These are phyloP conservation scores for Chaetomidium leptoderma DNA, from an alignment of 495 filamentous ascomycete species.

Conservation along the genomic window DNA sequence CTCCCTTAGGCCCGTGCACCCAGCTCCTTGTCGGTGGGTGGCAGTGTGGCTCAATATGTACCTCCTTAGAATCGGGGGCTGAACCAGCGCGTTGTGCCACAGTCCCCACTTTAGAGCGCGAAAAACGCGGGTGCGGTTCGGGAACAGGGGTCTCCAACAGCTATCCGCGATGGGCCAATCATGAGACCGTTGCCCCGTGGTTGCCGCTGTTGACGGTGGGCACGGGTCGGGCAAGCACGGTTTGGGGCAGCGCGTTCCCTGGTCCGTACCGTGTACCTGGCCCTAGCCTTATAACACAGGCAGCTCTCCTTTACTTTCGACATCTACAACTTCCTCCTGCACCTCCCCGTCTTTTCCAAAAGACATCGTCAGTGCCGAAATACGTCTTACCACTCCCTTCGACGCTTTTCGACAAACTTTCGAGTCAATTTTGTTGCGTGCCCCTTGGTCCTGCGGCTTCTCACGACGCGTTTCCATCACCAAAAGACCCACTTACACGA, in stretches of 20 bases:
- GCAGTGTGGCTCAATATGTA: slow-evolving; percentile 7
- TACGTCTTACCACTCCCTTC: no score
- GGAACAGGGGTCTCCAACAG: slow-evolving; percentile 15
- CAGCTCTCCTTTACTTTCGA: not conserved
- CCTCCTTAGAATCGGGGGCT: slow-evolving; percentile 1
- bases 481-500: slow-evolving; percentile 4
- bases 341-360: not conserved
- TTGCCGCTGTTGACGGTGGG: slow-evolving; percentile 46
- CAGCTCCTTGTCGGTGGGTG: no score
- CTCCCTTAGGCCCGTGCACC: slow-evolving; percentile 11
- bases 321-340: not conserved
- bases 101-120: slow-evolving; percentile 15
- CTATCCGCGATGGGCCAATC: slow-evolving; percentile 35
- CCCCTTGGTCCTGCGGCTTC: not conserved
- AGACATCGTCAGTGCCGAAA: not conserved
- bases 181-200: slow-evolving; percentile 42
- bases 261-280: slow-evolving; percentile 27
- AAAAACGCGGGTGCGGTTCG: slow-evolving; percentile 30
- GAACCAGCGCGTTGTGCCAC: slow-evolving; percentile 24
- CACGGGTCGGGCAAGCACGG: slow-evolving; percentile 24
- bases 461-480: slow-evolving; percentile 5
- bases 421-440: not conserved
- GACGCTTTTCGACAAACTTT: not conserved
- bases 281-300: slow-evolving; percentile 19
- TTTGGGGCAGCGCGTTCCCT: slow-evolving; percentile 29